Conservation (phyloP, 2,329 filamentous ascomycete species). For the Diplocarpon rosae region DNA sequence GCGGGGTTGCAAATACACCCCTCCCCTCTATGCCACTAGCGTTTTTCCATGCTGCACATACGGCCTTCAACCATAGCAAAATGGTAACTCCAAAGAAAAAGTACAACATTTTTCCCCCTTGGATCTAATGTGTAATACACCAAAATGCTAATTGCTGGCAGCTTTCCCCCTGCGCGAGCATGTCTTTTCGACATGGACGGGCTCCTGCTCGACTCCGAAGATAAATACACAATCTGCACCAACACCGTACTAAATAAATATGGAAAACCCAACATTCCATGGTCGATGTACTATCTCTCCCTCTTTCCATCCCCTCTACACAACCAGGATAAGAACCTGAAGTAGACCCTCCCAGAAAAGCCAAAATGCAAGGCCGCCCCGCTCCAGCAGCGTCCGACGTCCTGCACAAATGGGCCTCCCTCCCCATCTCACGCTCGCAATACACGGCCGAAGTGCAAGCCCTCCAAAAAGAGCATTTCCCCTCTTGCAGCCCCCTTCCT, state of each 20-base stretch:
- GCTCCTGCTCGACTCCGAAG: conserved; percentile 86
- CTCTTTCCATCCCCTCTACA: background rate
- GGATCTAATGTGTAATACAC: too few relatives aligned
- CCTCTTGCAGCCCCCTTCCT: conserved; percentile 61
- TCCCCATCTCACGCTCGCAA: conserved; percentile 63
- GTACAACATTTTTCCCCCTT: too few relatives aligned
- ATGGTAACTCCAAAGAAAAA: too few relatives aligned
- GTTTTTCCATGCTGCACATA: too few relatives aligned
- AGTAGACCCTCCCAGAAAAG: conserved; percentile 42
- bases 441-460: conserved; percentile 48
- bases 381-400: conserved; percentile 39
- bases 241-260: conserved; percentile 74
- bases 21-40: too few relatives aligned
- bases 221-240: conserved; percentile 75
- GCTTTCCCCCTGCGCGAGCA: conserved; percentile 71
- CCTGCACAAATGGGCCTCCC: conserved; percentile 66
- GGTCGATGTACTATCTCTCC: conserved; percentile 48
- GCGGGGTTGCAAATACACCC: too few relatives aligned
- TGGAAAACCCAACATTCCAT: conserved; percentile 65
- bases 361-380: conserved; percentile 46
- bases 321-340: background rate
- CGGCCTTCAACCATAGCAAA: too few relatives aligned
- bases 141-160: conserved; percentile 25
- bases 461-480: conserved; percentile 64
- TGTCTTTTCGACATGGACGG: conserved; percentile 99